Conservation (phyloP, 768 basidiomycete genomes). For the Suillus sp. region DNA sequence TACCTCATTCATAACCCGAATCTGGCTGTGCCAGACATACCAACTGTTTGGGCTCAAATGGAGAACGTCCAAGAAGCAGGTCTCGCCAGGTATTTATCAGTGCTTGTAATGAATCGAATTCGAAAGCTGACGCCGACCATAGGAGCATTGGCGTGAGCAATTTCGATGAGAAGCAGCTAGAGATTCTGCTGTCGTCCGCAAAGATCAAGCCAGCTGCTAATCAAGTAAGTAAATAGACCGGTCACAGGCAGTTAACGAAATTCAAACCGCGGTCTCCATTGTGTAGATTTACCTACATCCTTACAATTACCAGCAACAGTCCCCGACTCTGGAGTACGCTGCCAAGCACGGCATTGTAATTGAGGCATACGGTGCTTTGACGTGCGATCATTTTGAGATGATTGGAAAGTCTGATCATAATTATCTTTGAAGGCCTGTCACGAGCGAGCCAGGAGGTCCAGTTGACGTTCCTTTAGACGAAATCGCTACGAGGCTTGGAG, state of each 20-base stretch:
- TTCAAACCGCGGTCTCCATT: background rate
- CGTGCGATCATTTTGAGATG: slow-evolving; percentile 39
- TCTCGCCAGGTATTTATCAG: slow-evolving; percentile 49
- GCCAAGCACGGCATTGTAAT: slow-evolving; percentile 60
- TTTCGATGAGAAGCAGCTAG: slow-evolving; percentile 57
- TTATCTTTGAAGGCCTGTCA: slow-evolving; percentile 52
- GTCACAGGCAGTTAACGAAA: background rate
- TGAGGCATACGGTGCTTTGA: slow-evolving; percentile 72
- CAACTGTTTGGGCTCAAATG: slow-evolving; percentile 64
- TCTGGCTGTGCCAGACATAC: slow-evolving; percentile 57
- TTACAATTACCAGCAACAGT: slow-evolving; percentile 60
- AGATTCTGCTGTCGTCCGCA: slow-evolving; percentile 57
- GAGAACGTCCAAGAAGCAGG: slow-evolving; percentile 58
- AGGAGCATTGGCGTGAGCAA: slow-evolving; percentile 79
- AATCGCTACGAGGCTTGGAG: slow-evolving; percentile 53
- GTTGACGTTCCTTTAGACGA: slow-evolving; percentile 58
- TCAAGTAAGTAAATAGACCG: slow-evolving; percentile 47
- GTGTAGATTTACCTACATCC: slow-evolving; percentile 67
- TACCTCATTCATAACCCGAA: slow-evolving; percentile 68
- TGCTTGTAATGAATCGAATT: background rate
- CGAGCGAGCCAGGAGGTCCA: slow-evolving; percentile 58
- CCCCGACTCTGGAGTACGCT: slow-evolving; percentile 58
- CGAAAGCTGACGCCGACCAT: slow-evolving; percentile 3
- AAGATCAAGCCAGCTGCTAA: slow-evolving; percentile 68
- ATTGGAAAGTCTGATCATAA: slow-evolving; percentile 4